Evolutionary conservation across 495 filamentous ascomycete genomes (phyloP), one percentile per base, ranked within the genome.

Genomic region (Pseudevernia furfuracea): DNA sequence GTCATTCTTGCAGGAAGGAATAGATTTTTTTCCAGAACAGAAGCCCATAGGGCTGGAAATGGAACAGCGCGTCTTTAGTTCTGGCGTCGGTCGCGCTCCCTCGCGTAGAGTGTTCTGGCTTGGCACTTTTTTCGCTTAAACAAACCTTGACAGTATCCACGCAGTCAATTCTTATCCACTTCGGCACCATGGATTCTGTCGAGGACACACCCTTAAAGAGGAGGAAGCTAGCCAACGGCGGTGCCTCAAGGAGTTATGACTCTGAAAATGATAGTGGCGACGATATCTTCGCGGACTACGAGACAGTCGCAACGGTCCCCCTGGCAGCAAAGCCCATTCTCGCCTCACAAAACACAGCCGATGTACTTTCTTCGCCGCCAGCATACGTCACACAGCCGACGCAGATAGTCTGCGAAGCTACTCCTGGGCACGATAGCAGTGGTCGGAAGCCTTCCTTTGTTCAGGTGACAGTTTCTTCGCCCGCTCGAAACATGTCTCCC

Each of bases 381-480:
- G 63, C 76, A 73, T 71, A 76, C 71, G 65, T 71, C 34, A 89
- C 86, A 1, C 88, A 92, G 68, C 86, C 90, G 1, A 93, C 90
- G 0, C 90, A 94, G 65, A 78, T 90, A 17, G 70, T 88, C 46
- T 73, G 77, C n/a, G 64, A 67, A 43, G 69, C 74, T 6, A 71
- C 74, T 43, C 69, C 73, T 43, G 66, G 64, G 0, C 67, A 68
- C 11, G 59, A 70, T 55, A 71, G 69, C 59, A 65, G 39, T 23
- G 58, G 52, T 34, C 59, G 41, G 38, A 60, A 75, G 32, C 70
- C 67, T 55, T 81, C 88, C 6, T 75, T 85, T 15, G 80, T 97
- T 48, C 91, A 96, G 70, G 92, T 97, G 3, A 85, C 85, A 37
- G 89, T 87, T 15, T 94, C 91, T n/a, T 94, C 91, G 1, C 89